These are phyloP conservation scores for Apiospora marii DNA, from an alignment of 2,329 filamentous ascomycete genomes.

Conservation along the genomic window DNA sequence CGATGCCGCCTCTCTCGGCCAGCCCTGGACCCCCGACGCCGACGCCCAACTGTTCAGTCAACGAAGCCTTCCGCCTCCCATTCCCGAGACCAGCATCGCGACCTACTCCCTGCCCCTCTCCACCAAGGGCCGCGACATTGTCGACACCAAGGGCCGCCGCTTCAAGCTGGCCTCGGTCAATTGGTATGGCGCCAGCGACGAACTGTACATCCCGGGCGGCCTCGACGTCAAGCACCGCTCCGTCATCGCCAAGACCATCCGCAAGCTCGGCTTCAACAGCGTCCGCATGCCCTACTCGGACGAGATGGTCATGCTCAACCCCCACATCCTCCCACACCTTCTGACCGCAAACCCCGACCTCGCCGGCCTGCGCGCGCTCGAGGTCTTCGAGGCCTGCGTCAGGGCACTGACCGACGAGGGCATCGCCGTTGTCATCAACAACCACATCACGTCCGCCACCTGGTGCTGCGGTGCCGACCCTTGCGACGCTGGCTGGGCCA, in stretches of 20 bases:
- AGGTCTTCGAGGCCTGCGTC: conserved; percentile 67
- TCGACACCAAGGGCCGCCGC: conserved; percentile 63
- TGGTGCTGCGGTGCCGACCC: conserved; percentile 76
- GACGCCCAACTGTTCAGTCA: conserved; percentile 56
- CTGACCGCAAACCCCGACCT: conserved; percentile 69
- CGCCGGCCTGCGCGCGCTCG: conserved; percentile 62
- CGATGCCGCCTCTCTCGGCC: conserved; percentile 50
- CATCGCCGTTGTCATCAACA: conserved; percentile 72
- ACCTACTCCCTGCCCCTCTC: conserved; percentile 64
- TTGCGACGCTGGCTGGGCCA: conserved; percentile 72
- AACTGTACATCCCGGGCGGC: conserved; percentile 69
- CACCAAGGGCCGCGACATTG: conserved; percentile 66
- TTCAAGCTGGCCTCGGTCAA: conserved; percentile 72
- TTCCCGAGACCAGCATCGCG: conserved; percentile 51
- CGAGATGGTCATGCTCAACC: conserved; percentile 70
- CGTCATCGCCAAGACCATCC: conserved; percentile 67
- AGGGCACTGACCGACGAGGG: conserved; percentile 67
- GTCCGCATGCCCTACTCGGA: conserved; percentile 74
- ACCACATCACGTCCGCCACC: conserved; percentile 73
- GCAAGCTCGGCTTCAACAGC: conserved; percentile 72
- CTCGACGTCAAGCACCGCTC: conserved; percentile 69
- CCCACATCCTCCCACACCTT: conserved; percentile 57
- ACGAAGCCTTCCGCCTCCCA: conserved; percentile 55
- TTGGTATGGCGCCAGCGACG: conserved; percentile 76
- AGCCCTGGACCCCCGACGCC: conserved; percentile 59